Base-by-base conservation (phyloP, 306 rosid species). In the Lathyrus aphaca region DNA sequence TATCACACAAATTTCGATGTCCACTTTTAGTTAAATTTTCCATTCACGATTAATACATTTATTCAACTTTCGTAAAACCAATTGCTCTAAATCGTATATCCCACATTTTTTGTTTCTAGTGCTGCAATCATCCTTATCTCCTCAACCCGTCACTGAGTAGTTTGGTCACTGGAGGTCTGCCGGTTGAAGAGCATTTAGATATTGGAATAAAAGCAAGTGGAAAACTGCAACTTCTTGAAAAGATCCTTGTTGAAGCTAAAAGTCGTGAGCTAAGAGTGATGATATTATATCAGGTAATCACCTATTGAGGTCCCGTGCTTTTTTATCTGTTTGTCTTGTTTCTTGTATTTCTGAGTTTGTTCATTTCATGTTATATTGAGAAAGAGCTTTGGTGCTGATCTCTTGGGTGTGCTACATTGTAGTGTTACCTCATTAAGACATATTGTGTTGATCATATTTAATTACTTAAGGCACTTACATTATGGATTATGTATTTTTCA, bases 91-190 rank as follows among this genome's bases (percentile, higher is more conserved):
- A 50, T 32, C 25, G 25, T 23, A 23, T 23, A 27, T 48, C 68
- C 17, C 68, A 38, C 39, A 14, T 64, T 67, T 68, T 43, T 32
- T 72, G 48, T 77, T 73, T 68, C 49, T 73, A 81, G 82, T 81
- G 82, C 62, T 81, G 85, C 68, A 49, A 77, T 71, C 85, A 81
- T 42, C 85, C 85, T 32, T 73, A 45, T 56, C 79, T 81, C 50
- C 45, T 81, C 74, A 54, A 81, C 71, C 76, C 4, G 12, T 63
- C 74, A 29, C 73, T 77, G 76, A 50, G 73, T 30, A 21, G 37
- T 74, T 62, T 65, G 46, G 42, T 73, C 14, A 48, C 60, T 21
- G 42, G 42, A 67, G 84, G 77, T 61, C 73, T 16, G 63, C 78
- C 84, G 48, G 40, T 73, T 62, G 77, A 77, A 68, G 64, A 77